A percentile compares a stretch with the other conserved stretches of the same genome.
Conservation (phyloP, 2,329 filamentous ascomycete genomes). For the Aureobasidium sp. region DNA sequence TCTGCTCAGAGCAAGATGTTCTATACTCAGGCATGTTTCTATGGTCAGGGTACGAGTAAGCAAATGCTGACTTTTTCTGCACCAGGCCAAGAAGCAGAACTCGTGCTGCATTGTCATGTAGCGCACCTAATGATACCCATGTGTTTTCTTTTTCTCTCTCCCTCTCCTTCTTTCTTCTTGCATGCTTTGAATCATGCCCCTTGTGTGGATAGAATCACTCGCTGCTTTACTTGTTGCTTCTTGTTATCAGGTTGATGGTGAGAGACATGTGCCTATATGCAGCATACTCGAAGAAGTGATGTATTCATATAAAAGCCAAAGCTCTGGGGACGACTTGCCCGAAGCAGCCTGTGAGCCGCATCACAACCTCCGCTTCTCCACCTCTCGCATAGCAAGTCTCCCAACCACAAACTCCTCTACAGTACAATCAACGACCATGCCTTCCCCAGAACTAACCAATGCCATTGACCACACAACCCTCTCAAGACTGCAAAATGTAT, state of each 20-base stretch:
- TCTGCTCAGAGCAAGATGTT: slow-evolving; percentile 97
- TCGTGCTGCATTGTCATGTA: slow-evolving; percentile 51
- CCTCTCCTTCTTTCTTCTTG: neutral
- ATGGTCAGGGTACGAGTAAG: no score
- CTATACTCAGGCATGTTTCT: slow-evolving; percentile 60
- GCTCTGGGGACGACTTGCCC: neutral
- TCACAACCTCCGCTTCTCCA: no score
- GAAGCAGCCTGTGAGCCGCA: no score
- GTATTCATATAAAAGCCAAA: neutral
- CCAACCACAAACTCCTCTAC: no score
- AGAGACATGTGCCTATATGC: neutral
- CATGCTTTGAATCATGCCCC: neutral
- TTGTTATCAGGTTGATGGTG: neutral
- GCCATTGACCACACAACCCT: neutral
- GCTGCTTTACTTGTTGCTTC: neutral
- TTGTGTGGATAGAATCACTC: neutral
- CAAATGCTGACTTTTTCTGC: slow-evolving; percentile 39
- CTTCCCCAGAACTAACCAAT: neutral
- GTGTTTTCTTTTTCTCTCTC: slow-evolving; percentile 1
- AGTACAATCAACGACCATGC: no score
- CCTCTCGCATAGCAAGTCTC: no score
- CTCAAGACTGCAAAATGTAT: neutral
- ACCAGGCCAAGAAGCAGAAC: slow-evolving; percentile 52
- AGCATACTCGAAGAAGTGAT: neutral
- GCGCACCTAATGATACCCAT: slow-evolving; percentile 13